A percentile compares a stretch with the other conserved stretches of the same genome.
These are phyloP conservation scores for Mycena alexandri DNA, from an alignment of 768 basidiomycete species.

Conservation along the genomic window DNA sequence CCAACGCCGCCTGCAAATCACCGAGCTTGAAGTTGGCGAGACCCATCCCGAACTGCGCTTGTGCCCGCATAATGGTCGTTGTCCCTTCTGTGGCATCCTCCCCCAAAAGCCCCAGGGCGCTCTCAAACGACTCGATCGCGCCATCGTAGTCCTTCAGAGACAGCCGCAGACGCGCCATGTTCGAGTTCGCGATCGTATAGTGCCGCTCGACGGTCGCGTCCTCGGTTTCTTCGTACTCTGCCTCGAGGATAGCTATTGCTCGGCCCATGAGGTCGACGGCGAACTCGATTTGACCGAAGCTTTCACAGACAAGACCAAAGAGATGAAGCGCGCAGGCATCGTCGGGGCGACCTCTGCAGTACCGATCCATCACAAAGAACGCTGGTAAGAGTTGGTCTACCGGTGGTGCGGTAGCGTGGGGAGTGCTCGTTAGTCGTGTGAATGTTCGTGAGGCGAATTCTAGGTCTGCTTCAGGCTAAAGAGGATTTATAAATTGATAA, in stretches of 20 bases:
- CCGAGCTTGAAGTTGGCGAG: slow-evolving; percentile 77
- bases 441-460: slow-evolving; percentile 78
- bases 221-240: slow-evolving; percentile 89
- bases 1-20: slow-evolving; percentile 72
- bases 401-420: slow-evolving; percentile 37
- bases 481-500: slow-evolving; percentile 19
- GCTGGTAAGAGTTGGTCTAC: slow-evolving; percentile 73
- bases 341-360: slow-evolving; percentile 72
- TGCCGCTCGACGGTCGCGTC: slow-evolving; percentile 80
- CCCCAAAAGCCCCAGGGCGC: slow-evolving; percentile 75
- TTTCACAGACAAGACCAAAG: slow-evolving; percentile 87
- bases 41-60: slow-evolving; percentile 79
- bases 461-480: slow-evolving; percentile 84
- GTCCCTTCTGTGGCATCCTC: slow-evolving; percentile 57
- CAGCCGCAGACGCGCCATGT: slow-evolving; percentile 83
- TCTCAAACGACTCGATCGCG: slow-evolving; percentile 79
- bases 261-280: slow-evolving; percentile 68
- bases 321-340: slow-evolving; percentile 87
- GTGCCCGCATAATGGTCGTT: slow-evolving; percentile 62
- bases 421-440: slow-evolving; percentile 46
- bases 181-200: slow-evolving; percentile 86
- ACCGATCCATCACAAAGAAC: slow-evolving; percentile 86
- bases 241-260: slow-evolving; percentile 83
- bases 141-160: slow-evolving; percentile 67
- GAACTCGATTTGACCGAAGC: slow-evolving; percentile 76